A percentile compares a stretch with the other conserved stretches of the same genome.
Evolutionary conservation across 2,329 filamentous ascomycete genomes (phyloP).

Genomic region (Aspergillus tamarii): DNA sequence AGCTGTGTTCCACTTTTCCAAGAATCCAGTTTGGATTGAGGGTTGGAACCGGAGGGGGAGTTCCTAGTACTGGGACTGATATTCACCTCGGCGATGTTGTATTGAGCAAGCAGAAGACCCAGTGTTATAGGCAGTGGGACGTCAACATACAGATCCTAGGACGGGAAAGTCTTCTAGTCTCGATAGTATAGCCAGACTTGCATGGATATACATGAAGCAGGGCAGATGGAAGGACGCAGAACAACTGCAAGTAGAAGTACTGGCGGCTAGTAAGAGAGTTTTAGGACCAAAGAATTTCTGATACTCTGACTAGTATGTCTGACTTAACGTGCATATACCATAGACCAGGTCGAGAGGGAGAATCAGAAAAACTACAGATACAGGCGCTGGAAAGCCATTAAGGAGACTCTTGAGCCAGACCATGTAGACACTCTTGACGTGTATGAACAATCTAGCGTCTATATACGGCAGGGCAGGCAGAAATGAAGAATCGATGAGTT

Average conservation of each 20-base stretch:
- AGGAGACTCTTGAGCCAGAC: background rate
- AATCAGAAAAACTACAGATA: background rate
- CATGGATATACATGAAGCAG: background rate
- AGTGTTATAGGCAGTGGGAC: background rate
- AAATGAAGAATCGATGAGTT: too few relatives aligned
- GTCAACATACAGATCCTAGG: background rate
- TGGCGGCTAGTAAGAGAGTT: background rate
- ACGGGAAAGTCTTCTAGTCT: background rate
- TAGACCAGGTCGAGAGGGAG: background rate
- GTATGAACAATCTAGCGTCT: background rate
- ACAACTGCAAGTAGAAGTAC: background rate
- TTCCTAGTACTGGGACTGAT: background rate
- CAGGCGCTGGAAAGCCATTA: background rate
- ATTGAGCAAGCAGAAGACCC: background rate
- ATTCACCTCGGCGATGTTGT: background rate
- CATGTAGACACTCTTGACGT: background rate
- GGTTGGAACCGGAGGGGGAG: conserved; percentile 35
- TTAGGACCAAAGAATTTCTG: background rate
- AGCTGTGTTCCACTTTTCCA: conserved; percentile 27
- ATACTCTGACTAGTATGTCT: background rate
- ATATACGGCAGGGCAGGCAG: background rate
- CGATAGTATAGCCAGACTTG: background rate
- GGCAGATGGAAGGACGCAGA: conserved; percentile 17
- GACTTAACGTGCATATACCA: background rate
- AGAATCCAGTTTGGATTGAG: conserved; percentile 27